Base-by-base conservation (phyloP, 352 stramenopile genomes). In the Pythium pyrilobum region DNA sequence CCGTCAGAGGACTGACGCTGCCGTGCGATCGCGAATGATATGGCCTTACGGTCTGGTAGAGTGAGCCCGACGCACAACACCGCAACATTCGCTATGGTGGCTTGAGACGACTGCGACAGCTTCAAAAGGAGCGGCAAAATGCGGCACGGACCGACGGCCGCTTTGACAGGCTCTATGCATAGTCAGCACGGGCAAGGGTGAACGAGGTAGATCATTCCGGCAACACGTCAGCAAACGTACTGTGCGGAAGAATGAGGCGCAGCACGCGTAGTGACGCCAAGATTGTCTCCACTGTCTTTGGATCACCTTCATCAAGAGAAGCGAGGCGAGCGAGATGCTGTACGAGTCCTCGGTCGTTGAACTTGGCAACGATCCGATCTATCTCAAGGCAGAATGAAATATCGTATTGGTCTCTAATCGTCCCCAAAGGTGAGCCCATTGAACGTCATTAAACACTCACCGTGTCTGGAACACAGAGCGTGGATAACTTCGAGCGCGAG, bases 21-120 rank as follows among this genome's bases (percentile, higher is more conserved):
- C n/a, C n/a, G n/a, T n/a, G n/a, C n/a, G n/a, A n/a, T n/a, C n/a
- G n/a, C n/a, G n/a, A n/a, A n/a, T n/a, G n/a, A n/a, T n/a, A n/a
- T n/a, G n/a, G n/a, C 12, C 63, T 27, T 62, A 89, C 78, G 50
- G 28, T 85, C 81, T 12, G 78, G 77, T 0, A 87, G 60, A 0
- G 72, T 77, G 18, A 84, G 46, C 1, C 78, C 75, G 31, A 88
- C 71, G 37, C 73, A 86, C 13, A 73, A 59, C 9, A 85, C 64
- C 2, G 77, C 75, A 25, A 75, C 64, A 12, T 72, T 81, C 0
- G 71, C 68, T 21, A 88, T 72, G 31, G 46, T 47, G 27, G 52
- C 31, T n/a, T 73, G 56, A 6, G 59, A 39, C 0, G 69, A 77
- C n/a, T 72, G 52, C 3, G 80, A 62, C 6, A 82, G 61, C 13